phyloP scores from a whole-genome alignment of 2,329 filamentous ascomycete genomes.

The Beauveria scarabaeidicola region DNA sequence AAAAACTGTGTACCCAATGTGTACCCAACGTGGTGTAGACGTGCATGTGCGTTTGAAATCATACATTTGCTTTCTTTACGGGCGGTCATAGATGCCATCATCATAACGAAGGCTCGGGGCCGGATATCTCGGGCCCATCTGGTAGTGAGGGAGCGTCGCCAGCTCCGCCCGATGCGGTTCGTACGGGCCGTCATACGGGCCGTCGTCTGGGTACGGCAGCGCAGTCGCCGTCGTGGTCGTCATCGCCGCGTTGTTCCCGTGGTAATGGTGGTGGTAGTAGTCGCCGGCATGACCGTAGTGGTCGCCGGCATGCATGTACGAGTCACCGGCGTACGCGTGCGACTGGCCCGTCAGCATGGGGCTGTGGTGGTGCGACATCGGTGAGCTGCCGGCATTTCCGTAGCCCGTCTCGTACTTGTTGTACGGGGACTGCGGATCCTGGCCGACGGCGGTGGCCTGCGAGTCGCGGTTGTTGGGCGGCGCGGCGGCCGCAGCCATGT shows the following conservation, averaged over 20 bases:
- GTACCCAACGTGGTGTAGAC: background rate
- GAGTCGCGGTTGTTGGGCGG: constrained; percentile 28
- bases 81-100: constrained; percentile 29
- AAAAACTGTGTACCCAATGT: background rate
- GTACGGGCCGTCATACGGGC: constrained; percentile 4
- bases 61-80: constrained; percentile 9
- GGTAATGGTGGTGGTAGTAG: background rate
- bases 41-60: background rate
- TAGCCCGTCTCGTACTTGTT: constrained; percentile 18
- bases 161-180: background rate
- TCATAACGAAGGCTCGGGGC: constrained; percentile 25
- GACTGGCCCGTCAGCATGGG: background rate
- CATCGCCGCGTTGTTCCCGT: background rate
- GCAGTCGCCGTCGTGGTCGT: background rate
- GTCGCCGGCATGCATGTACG: constrained; percentile 7
- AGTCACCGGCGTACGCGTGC: constrained; percentile 3
- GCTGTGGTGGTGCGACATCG: background rate
- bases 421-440: constrained; percentile 19
- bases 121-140: constrained; percentile 12
- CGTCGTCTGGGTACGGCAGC: constrained; percentile 8
- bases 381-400: background rate
- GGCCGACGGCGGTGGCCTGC: constrained; percentile 27
- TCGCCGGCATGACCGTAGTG: constrained; percentile 9
- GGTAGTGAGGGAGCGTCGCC: background rate
- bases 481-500: constrained; percentile 29